Percentiles rank a stretch among this genome's conserved stretches.
These are phyloP conservation scores for Ophiostoma sp. DNA, from an alignment of 2,329 filamentous ascomycete species.

Conservation along the genomic window DNA sequence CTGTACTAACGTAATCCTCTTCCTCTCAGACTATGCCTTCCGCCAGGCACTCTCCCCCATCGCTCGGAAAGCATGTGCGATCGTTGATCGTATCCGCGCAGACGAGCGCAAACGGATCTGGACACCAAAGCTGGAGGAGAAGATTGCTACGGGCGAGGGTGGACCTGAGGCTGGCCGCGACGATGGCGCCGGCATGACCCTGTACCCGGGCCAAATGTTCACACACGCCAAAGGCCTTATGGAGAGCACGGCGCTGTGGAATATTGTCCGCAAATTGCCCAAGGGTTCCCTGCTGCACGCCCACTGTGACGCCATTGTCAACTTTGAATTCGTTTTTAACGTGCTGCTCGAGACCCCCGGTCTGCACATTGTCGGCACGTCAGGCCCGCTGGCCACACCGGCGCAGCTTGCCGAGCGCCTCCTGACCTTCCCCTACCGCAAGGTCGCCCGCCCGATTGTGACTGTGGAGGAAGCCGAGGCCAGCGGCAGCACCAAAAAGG, in stretches of 20 bases:
- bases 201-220: slow-evolving; percentile 94
- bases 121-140: slow-evolving; percentile 72
- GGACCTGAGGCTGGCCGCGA: slow-evolving; percentile 44
- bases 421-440: slow-evolving; percentile 58
- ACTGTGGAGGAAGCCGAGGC: slow-evolving; percentile 16
- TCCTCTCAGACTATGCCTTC: slow-evolving; percentile 63
- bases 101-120: slow-evolving; percentile 76
- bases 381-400: slow-evolving; percentile 56
- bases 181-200: slow-evolving; percentile 31
- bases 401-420: slow-evolving; percentile 53
- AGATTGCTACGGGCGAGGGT: slow-evolving; percentile 59
- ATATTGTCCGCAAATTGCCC: slow-evolving; percentile 80
- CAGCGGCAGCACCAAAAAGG: slow-evolving; percentile 33
- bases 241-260: slow-evolving; percentile 81
- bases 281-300: slow-evolving; percentile 86
- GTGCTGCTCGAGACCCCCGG: slow-evolving; percentile 70
- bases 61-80: slow-evolving; percentile 72
- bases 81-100: slow-evolving; percentile 76
- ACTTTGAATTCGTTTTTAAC: slow-evolving; percentile 76
- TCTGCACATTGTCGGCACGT: slow-evolving; percentile 66
- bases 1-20: not conserved
- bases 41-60: slow-evolving; percentile 74
- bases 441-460: slow-evolving; percentile 45
- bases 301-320: slow-evolving; percentile 88
- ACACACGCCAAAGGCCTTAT: slow-evolving; percentile 80